Conservation (phyloP, 192 early-diverging fungal genomes). For the Gigaspora rosea region DNA sequence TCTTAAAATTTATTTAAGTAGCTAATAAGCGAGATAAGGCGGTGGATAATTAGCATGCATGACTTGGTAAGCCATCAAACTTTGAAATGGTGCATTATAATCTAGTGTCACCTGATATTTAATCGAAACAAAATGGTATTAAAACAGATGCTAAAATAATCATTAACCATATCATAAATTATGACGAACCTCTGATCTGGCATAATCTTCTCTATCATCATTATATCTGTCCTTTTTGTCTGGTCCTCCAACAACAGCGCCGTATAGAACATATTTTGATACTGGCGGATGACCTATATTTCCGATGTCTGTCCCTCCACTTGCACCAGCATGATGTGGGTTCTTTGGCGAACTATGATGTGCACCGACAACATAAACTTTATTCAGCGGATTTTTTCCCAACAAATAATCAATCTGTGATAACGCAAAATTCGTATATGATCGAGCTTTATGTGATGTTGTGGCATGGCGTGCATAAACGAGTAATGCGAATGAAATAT, state of each 20-base stretch:
- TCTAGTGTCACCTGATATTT: not conserved
- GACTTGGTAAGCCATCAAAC: constrained; percentile 55
- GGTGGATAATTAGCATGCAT: constrained; percentile 41
- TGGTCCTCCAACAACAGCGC: constrained; percentile 62
- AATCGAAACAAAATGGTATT: not conserved
- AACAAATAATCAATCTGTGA: constrained; percentile 56
- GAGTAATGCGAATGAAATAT: constrained; percentile 38
- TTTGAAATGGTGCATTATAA: constrained; percentile 58
- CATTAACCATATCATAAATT: not conserved
- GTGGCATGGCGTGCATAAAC: constrained; percentile 23
- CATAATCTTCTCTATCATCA: constrained; percentile 50
- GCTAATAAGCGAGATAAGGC: constrained; percentile 39
- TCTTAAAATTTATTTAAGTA: too few species aligned
- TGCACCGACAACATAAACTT: constrained; percentile 59
- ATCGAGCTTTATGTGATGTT: constrained; percentile 6
- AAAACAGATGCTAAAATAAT: not conserved
- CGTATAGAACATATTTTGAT: constrained; percentile 50
- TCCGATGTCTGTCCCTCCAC: constrained; percentile 48
- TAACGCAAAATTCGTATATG: constrained; percentile 29
- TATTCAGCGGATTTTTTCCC: constrained; percentile 55
- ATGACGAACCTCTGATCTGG: constrained; percentile 47
- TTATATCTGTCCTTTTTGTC: constrained; percentile 51
- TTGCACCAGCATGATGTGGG: constrained; percentile 58
- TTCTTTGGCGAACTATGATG: constrained; percentile 60
- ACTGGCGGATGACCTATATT: constrained; percentile 43